Conservation (phyloP, 179 eudicot genomes). For the Amaranthus tricolor region DNA sequence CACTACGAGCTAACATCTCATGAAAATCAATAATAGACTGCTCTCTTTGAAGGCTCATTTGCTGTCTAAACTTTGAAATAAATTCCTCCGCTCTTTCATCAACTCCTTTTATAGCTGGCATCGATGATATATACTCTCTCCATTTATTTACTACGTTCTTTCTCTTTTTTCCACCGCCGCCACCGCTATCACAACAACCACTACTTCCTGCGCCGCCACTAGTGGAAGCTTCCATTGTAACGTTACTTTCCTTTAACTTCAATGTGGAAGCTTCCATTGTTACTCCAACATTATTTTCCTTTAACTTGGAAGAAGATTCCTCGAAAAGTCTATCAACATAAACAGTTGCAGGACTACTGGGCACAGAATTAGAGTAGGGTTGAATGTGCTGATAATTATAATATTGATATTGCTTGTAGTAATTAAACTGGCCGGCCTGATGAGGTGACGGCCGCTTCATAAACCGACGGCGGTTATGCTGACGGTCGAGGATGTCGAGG, state of each 20-base stretch:
- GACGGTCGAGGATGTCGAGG: conserved; percentile 4
- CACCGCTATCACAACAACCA: too few relatives aligned
- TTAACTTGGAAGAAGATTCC: neutral
- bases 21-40: conserved; percentile 61
- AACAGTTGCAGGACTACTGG: conserved; percentile 28
- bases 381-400: conserved; percentile 20
- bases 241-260: neutral
- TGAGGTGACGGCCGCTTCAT: neutral
- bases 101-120: conserved; percentile 39
- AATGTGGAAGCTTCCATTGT: neutral
- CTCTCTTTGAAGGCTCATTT: conserved; percentile 62
- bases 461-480: neutral
- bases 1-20: conserved; percentile 64
- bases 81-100: conserved; percentile 86
- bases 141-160: conserved; percentile 14
- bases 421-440: neutral
- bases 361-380: conserved; percentile 5
- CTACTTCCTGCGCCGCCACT: neutral
- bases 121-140: conserved; percentile 27
- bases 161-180: neutral
- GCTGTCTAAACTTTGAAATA: conserved; percentile 50
- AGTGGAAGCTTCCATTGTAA: neutral
- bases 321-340: conserved; percentile 43
- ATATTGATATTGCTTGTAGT: conserved; percentile 14
- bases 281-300: neutral